Evolutionary conservation across 768 basidiomycete genomes (phyloP).

Genomic region (Leucosporidium yakuticum): DNA sequence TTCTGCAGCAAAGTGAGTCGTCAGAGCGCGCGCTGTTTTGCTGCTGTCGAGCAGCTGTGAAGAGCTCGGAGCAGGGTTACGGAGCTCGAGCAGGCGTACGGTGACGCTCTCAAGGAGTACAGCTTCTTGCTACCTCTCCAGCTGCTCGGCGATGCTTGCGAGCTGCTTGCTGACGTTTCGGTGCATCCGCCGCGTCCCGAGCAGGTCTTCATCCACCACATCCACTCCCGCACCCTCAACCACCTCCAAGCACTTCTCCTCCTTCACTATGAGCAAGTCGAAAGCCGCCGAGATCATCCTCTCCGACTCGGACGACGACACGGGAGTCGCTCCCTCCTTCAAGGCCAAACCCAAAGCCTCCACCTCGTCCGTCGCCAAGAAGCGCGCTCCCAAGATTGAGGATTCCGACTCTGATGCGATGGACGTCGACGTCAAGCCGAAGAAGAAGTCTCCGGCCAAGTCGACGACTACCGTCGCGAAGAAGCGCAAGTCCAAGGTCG

Average conservation of each 20-base stretch:
- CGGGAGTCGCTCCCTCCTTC: neutral
- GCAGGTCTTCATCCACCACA: neutral
- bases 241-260: slow-evolving; percentile 8
- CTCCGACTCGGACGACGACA: slow-evolving; percentile 4
- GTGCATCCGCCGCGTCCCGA: neutral
- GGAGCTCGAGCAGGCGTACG: too few species aligned
- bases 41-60: too few species aligned
- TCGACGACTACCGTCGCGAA: neutral
- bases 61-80: too few species aligned
- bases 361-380: neutral
- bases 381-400: neutral
- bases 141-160: neutral
- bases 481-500: slow-evolving; percentile 2
- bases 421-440: neutral
- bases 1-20: neutral
- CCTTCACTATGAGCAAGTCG: neutral
- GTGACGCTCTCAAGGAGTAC: too few species aligned
- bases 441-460: neutral
- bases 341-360: neutral
- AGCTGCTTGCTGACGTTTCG: neutral
- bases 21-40: too few species aligned
- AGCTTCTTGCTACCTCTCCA: neutral
- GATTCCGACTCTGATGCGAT: neutral
- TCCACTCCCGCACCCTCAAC: neutral
- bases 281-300: slow-evolving; percentile 3